Evolutionary conservation across 2,329 filamentous ascomycete species (phyloP), one percentile per base, ranked within the genome.

Genomic region (Aphanocladium album): DNA sequence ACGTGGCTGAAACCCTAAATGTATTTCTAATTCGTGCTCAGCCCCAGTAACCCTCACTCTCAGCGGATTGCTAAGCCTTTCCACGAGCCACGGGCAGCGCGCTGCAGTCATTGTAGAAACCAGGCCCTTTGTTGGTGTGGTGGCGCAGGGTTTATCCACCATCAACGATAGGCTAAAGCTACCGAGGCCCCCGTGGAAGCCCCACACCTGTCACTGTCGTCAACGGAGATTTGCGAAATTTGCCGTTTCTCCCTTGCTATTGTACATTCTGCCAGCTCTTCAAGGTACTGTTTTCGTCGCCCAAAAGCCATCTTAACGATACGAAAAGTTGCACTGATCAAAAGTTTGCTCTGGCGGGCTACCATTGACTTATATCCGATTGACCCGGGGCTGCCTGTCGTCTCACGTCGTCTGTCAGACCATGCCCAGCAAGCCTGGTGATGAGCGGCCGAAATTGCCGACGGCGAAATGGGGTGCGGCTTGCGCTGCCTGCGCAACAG

Each of bases 381-480:
- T 37, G 25, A 27, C 27, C 39, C 9, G 27, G 37, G 57, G 47
- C 21, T 39, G 37, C 5, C 21, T 25, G 43, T 11, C 33, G 25
- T 53, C 35, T 17, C 27, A 39, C 56, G n/a, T 35, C 46, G 23
- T 25, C 3, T n/a, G 27, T 9, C 37, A n/a, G 12, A 58, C 21
- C 4, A 62, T 62, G 61, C 47, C 61, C 17, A 60, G 39, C 52
- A 45, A 35, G 49, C 57, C 57, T 16, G 21, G 62, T 37, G 61
- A 55, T 49, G 65, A 69, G 30, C 62, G 70, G 54, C 69, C 65
- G 23, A 73, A 73, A 65, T 67, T 72, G 33, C 67, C 73, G 17
- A 73, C 73, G 61, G 74, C 74, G 33, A 76, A 74, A 78, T 82
- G 79, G 79, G 79, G 79, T 17, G 78, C 78, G 4, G 79, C 79